Evolutionary conservation across 768 basidiomycete species (phyloP), one percentile per base, ranked within the genome.

Genomic region (Termitomyces sp.): DNA sequence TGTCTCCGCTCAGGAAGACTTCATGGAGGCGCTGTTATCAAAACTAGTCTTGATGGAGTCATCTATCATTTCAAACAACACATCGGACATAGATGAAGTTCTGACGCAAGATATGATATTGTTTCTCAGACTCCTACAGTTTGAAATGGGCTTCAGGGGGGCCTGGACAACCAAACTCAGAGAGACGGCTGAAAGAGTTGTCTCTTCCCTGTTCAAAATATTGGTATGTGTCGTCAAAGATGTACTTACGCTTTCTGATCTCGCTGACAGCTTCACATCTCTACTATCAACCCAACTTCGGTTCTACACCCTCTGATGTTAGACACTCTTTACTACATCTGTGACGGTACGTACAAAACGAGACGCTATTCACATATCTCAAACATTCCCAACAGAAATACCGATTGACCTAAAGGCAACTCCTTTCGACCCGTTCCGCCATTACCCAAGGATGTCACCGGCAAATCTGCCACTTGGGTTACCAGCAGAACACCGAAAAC

Each of bases 271-370:
- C 67, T 79, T 19, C 80, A 83, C 57, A 82, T 80, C 12, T 70
- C 78, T 5, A 82, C 84, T n/a, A 71, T 74, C 41, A 72, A 77
- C 51, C 69, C 83, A 9, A 82, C 88, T 63, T 68, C 81, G 2
- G 75, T 84, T 42, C 73, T 81, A 44, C 91, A 85, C 70, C 79
- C 86, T 0, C 67, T 91, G 42, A 70, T 92, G 32, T 68, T 90
- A 23, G 90, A 93, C 72, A 92, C 90, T 3, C 71, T 89, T 1
- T 83, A 84, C 62, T 89, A 85, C 65, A 70, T 90, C 8, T 75
- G 88, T 31, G 91, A 92, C 65, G 90, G 90, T 90, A 63, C 56
- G 79, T 65, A 32, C 29, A 32, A 40, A 8, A 48, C 23, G 23
- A 44, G 19, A 40, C 34, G 10, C 41, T 10, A 4, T 27, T 47